Conservation (phyloP, 495 filamentous ascomycete genomes). For the Tuber aestivum region DNA sequence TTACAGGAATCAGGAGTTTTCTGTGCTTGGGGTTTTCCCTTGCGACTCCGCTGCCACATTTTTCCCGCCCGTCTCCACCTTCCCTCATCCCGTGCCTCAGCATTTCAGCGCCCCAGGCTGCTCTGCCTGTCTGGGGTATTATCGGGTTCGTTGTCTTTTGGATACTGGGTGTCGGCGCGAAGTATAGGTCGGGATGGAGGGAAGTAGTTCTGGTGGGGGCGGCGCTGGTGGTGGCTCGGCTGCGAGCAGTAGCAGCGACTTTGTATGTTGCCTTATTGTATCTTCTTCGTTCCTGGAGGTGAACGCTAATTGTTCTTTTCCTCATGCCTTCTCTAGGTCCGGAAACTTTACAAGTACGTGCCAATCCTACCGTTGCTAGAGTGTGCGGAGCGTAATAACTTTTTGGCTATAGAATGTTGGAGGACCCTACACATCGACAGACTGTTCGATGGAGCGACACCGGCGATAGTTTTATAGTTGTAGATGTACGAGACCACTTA, state of each 20-base stretch:
- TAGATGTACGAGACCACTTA: constrained; percentile 62
- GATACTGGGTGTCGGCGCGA: not conserved
- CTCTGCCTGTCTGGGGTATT: constrained; percentile 1
- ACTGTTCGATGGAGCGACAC: constrained; percentile 95
- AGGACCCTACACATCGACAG: constrained; percentile 84
- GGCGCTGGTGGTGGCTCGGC: constrained; percentile 54
- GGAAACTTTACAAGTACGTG: constrained; percentile 94
- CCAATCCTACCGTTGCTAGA: constrained; percentile 28
- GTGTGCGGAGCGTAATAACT: constrained; percentile 37
- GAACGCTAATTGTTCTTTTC: constrained; percentile 37
- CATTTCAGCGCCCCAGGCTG: not conserved
- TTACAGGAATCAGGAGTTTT: not conserved
- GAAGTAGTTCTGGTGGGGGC: constrained; percentile 49
- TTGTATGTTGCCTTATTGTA: constrained; percentile 51
- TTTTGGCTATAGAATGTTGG: constrained; percentile 72
- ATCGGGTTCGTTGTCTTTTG: not conserved
- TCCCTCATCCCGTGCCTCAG: not conserved
- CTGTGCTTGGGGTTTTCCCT: not conserved
- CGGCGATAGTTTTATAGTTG: constrained; percentile 91
- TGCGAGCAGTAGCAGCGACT: constrained; percentile 70
- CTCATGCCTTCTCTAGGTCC: constrained; percentile 59
- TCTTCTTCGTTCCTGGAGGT: constrained; percentile 10
- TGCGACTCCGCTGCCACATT: not conserved
- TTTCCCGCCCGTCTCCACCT: not conserved
- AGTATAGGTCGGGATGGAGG: constrained; percentile 28